Conservation (phyloP, 2,329 filamentous ascomycete species). For the Penicillium sp. region DNA sequence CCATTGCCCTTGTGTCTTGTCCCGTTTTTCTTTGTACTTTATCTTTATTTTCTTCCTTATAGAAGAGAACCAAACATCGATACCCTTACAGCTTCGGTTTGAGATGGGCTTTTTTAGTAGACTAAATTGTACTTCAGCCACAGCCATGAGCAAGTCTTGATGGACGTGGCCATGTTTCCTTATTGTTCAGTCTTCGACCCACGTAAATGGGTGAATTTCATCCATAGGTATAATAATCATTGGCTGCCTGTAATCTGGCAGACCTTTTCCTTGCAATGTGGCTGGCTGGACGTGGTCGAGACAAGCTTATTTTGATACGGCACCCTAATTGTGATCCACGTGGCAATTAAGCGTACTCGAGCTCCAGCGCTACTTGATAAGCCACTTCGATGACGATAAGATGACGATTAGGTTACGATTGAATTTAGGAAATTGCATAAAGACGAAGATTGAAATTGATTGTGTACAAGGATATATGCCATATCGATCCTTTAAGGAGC, state of each 20-base stretch:
- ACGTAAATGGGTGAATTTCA: background rate
- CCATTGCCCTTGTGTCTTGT: conserved; percentile 10
- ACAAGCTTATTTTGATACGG: background rate
- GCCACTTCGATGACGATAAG: background rate
- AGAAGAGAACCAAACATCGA: conserved; percentile 39
- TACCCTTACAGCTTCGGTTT: conserved; percentile 39
- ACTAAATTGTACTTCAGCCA: background rate
- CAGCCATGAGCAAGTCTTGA: background rate
- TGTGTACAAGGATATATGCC: conserved; percentile 17
- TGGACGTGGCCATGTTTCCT: background rate
- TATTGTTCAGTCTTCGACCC: background rate
- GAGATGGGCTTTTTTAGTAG: background rate
- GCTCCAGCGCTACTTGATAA: background rate
- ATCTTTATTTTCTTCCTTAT: conserved; percentile 26
- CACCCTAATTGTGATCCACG: background rate
- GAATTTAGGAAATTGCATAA: background rate
- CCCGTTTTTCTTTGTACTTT: conserved; percentile 37
- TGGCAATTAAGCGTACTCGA: conserved; percentile 1
- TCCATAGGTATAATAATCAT: background rate
- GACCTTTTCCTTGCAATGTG: background rate
- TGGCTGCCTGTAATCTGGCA: background rate
- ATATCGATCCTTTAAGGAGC: conserved; percentile 11
- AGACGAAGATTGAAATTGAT: background rate
- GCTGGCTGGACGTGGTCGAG: background rate
- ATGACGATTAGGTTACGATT: background rate